Base-by-base conservation (phyloP, 1,139 yeast species). In the Debaryomyces psychrophilus region DNA sequence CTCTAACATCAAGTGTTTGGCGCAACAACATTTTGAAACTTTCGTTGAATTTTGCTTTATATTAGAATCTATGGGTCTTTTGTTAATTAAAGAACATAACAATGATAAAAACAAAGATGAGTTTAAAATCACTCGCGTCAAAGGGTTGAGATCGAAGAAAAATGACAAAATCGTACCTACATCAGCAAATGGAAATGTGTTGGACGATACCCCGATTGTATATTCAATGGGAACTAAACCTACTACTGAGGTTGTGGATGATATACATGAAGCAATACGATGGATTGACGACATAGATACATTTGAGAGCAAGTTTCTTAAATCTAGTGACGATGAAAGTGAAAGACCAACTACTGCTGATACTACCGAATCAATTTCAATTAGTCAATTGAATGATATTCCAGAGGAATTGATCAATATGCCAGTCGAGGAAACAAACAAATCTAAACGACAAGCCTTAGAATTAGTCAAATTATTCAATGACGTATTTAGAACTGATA, bases 21-120 rank as follows among this genome's bases (percentile, higher is more conserved):
- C 61, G 3, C 56, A 55, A 4, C 50, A 52, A 18, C 59, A 62
- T 42, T 67, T 59, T 50, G 63, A 63, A 8, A 65, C 59, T 43
- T 67, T 75, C 45, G 51, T 67, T 18, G 78, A 84, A 34, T 74
- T 80, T 44, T 82, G 88, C 55, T 71, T 78, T 44, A 69, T 87
- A 2, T 69, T 92, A 44, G 96, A 89, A 58, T 77, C 87, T 1
- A 83, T 90, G 76, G 98, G 98, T 0, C 71, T 92, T 44, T 64
- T 87, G 18, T 68, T 87, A 40, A 72, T 79, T 0, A 68, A 71
- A 44, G 81, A 79, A 37, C 54, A 53, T 41, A 54, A 52, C 45
- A 58, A 45, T 15, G 61, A 56, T 1, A 51, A 50, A 5, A 60
- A 61, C 1, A 56, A 54, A 5, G 68, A 65, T 2, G 68, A 59